Base-by-base conservation (phyloP, 2,329 filamentous ascomycete genomes). In the Orbilia quercus region DNA sequence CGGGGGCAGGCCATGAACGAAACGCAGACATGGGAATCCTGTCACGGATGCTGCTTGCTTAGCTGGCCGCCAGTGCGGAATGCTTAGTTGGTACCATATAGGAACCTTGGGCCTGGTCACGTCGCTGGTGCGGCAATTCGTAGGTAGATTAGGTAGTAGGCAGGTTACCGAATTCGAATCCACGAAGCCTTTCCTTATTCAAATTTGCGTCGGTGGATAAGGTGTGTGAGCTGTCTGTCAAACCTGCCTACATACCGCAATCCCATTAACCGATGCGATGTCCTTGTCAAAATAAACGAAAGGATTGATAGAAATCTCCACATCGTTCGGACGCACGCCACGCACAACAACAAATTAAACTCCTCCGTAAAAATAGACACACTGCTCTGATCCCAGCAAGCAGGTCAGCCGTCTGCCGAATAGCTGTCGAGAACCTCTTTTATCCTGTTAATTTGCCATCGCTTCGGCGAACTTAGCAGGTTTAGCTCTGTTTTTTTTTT, bases 301-400 rank as follows among this genome's bases (percentile, higher is more conserved):
- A 64, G 60, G 58, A 59, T 59, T 54, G 60, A 48, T 48, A 9
- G 20, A 51, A 65, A 55, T 57, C 60, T 59, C 69, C 60, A 62
- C 60, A 73, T 44, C 25, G 51, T 54, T 54, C 50, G 47, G 47
- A 60, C 38, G 58, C 59, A 63, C 59, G 38, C 66, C 58, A 64
- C 58, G 51, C 67, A 58, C 66, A 50, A n/a, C 51, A 58, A 44
- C 67, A 73, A 73, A 73, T 73, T 66, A 73, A 66, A 73, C 45
- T 40, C 22, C 53, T 65, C 54, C 36, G 48, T 73, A 62, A 73
- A 73, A 73, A 73, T 73, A 73, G 69, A n/a, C 38, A 73, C 58
- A 51, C 40, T 58, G 45, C 18, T 18, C 20, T 40, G 45, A 73
- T 57, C 69, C 69, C 54, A 54, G 69, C 45, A 57, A 42, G 34